A percentile compares a stretch with the other conserved stretches of the same genome.
Conservation (phyloP, 2,329 filamentous ascomycete species). For the Emergomyces africanus region DNA sequence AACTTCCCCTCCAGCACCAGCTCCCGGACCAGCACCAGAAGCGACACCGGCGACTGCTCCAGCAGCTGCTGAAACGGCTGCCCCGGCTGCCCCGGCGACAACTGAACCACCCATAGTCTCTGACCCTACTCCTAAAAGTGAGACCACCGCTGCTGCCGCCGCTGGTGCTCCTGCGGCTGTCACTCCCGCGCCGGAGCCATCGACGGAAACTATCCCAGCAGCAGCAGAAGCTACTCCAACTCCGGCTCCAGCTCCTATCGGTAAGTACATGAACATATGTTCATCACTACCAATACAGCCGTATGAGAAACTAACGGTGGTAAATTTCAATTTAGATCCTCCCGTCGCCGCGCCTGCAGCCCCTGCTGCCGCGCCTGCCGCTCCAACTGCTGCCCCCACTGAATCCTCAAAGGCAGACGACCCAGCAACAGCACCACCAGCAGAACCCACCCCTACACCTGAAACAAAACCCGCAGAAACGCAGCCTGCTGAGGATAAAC, state of each 20-base stretch:
- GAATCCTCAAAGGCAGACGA: conserved; percentile 2
- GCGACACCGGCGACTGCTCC: conserved; percentile 7
- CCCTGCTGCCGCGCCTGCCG: conserved; percentile 3
- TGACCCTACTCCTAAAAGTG: conserved; percentile 21
- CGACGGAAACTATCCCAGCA: neutral
- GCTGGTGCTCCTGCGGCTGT: neutral
- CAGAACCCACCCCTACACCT: neutral
- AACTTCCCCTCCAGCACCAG: conserved; percentile 6
- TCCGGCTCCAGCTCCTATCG: neutral
- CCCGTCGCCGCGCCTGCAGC: neutral
- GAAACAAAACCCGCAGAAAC: neutral
- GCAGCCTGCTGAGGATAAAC: conserved; percentile 1
- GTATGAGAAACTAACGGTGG: neutral
- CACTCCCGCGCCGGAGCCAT: neutral
- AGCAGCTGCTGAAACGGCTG: conserved; percentile 1
- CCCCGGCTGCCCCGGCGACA: neutral
- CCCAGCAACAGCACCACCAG: conserved; percentile 1
- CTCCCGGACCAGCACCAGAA: conserved; percentile 4
- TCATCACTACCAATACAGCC: neutral
- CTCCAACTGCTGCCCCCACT: conserved; percentile 1
- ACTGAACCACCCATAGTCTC: conserved; percentile 7
- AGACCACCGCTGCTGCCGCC: neutral
- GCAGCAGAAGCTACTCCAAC: conserved; percentile 2
- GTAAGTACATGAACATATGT: neutral
- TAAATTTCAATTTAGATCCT: neutral